A percentile compares a stretch with the other conserved stretches of the same genome.
Conservation (phyloP, 2,329 filamentous ascomycete genomes). For the Aphanoascus verrucosus region DNA sequence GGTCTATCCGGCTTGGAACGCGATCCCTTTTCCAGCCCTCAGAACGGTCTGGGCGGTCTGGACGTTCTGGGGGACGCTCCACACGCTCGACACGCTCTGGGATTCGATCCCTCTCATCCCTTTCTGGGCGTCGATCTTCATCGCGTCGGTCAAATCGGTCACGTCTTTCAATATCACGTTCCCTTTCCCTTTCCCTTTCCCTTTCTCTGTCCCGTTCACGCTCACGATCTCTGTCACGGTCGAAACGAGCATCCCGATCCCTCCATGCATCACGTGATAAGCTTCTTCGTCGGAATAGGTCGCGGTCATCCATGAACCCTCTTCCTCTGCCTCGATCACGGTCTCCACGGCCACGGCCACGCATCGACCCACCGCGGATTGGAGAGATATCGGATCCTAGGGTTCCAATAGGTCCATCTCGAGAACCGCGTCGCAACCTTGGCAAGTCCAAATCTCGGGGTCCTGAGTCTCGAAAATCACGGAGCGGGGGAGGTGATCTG, state of each 20-base stretch:
- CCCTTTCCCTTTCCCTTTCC: slow-evolving; percentile 24
- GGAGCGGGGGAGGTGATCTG: slow-evolving; percentile 30
- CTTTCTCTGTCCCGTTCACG: slow-evolving; percentile 18
- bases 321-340: slow-evolving; percentile 36
- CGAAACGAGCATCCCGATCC: slow-evolving; percentile 27
- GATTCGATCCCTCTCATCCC: slow-evolving; percentile 19
- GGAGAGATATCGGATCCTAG: slow-evolving; percentile 29
- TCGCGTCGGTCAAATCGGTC: slow-evolving; percentile 19
- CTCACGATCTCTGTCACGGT: slow-evolving; percentile 23
- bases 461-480: slow-evolving; percentile 32
- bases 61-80: too few relatives aligned
- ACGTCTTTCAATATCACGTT: slow-evolving; percentile 17
- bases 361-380: slow-evolving; percentile 29
- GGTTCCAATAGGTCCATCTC: slow-evolving; percentile 33
- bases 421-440: slow-evolving; percentile 35
- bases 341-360: slow-evolving; percentile 36
- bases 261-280: slow-evolving; percentile 36
- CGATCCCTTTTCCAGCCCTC: slow-evolving; percentile 33
- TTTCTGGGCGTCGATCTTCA: slow-evolving; percentile 23
- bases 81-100: slow-evolving; percentile 11
- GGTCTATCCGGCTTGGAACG: slow-evolving; percentile 21
- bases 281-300: slow-evolving; percentile 35
- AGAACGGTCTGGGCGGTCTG: slow-evolving; percentile 18
- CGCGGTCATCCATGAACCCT: slow-evolving; percentile 33
- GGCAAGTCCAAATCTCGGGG: slow-evolving; percentile 31